Conservation (phyloP, 192 early-diverging fungal genomes). For the Phlyctochytrium planicorne region DNA sequence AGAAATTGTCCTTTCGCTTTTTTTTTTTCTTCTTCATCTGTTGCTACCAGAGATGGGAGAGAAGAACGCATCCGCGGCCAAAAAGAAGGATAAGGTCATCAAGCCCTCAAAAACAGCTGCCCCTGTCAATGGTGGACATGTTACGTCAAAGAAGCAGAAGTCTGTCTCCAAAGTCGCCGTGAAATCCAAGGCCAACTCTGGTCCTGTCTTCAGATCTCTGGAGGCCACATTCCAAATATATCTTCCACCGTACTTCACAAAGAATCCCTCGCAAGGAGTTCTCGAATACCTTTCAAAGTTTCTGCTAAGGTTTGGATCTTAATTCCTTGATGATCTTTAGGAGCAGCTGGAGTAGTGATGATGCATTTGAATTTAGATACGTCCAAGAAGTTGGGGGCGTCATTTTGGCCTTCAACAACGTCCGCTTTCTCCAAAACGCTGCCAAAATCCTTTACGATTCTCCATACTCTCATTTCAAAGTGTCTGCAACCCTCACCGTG, state of each 20-base stretch:
- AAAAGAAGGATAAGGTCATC: too few relatives aligned
- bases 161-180: too few relatives aligned
- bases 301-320: neutral
- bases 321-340: neutral
- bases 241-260: neutral
- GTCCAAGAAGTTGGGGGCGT: constrained; percentile 86
- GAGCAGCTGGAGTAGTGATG: neutral
- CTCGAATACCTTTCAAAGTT: neutral
- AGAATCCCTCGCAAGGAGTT: neutral
- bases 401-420: constrained; percentile 75
- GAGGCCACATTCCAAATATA: neutral
- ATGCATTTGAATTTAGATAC: constrained; percentile 50
- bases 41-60: too few relatives aligned
- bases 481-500: constrained; percentile 67
- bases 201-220: neutral
- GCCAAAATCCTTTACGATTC: constrained; percentile 79
- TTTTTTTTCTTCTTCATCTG: too few relatives aligned
- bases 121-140: too few relatives aligned
- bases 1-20: too few relatives aligned
- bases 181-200: too few relatives aligned
- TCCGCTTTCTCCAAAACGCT: constrained; percentile 51
- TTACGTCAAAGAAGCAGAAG: too few relatives aligned
- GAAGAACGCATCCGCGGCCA: too few relatives aligned
- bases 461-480: constrained; percentile 77
- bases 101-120: too few relatives aligned